Base-by-base conservation (phyloP, 495 filamentous ascomycete genomes). In the Rostrohypoxylon terebratum region DNA sequence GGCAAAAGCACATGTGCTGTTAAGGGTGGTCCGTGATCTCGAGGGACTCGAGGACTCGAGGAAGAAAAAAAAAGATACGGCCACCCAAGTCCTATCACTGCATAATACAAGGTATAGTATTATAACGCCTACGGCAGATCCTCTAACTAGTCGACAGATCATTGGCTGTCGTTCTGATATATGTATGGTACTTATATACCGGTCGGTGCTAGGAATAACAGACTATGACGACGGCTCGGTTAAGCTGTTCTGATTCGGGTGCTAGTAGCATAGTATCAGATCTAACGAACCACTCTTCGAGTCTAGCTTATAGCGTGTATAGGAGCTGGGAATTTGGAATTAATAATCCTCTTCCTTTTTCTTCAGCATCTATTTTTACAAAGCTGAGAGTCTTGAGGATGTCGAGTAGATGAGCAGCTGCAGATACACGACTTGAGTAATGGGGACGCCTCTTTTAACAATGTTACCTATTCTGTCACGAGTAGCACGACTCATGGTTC, bases 401-500 rank as follows among this genome's bases (percentile, higher is more conserved):
- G 42, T 72, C 33, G 34, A 42, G 28, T 10, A 62, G 38, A 54
- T 14, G 34, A 33, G 16, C 20, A 8, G 47, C 2, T 18, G 33
- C 18, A 38, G 20, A 20, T 20, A 58, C 31, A 33, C 7, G 42
- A 48, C 14, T n/a, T 51, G 25, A 60, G 59, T 60, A 70, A 58
- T 38, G 40, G 31, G 20, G n/a, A 34, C 57, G 38, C 21, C 59
- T 65, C 55, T 59, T 50, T 34, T 23, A 38, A 47, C 47, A 53
- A 53, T 55, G 34, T 54, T 38, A 69, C 66, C 33, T 47, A 69
- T 28, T 28, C 63, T 34, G 44, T 70, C 66, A 69, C 66, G 53
- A 66, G 62, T 55, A 59, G 44, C 62, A 55, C 71, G 66, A 73
- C 57, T 69, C 61, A 62, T 58, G n/a, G 61, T 55, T 73, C 65